phyloP scores from a whole-genome alignment of 129 eudicot species.

The Kitagawia praeruptora region DNA sequence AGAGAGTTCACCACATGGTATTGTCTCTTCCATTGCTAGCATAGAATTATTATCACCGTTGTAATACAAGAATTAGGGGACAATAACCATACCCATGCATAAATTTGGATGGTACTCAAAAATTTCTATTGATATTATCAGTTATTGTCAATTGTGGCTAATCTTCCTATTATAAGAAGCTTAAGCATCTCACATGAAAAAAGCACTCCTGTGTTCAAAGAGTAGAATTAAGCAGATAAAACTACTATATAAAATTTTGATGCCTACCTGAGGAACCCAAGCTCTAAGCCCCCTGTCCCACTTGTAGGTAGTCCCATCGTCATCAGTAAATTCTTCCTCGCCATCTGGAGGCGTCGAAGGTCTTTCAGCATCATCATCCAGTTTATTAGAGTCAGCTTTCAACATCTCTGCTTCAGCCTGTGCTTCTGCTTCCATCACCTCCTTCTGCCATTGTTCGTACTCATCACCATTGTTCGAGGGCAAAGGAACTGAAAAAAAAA shows the following conservation, averaged over 20 bases:
- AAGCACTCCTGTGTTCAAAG: neutral
- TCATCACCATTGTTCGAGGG: slow-evolving; percentile 53
- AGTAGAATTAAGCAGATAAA: neutral
- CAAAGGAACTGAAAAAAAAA: slow-evolving; percentile 34
- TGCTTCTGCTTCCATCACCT: slow-evolving; percentile 69
- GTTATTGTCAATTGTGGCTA: neutral
- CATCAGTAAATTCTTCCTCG: slow-evolving; percentile 89
- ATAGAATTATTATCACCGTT: neutral
- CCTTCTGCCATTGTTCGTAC: slow-evolving; percentile 78
- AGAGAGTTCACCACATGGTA: neutral
- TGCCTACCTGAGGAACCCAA: slow-evolving; percentile 96
- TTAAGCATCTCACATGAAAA: neutral
- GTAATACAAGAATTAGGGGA: neutral
- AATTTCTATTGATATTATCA: neutral
- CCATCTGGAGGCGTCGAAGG: slow-evolving; percentile 97
- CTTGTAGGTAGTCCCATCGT: slow-evolving; percentile 90
- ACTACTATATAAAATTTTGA: neutral
- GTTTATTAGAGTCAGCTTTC: slow-evolving; percentile 14
- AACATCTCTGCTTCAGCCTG: slow-evolving; percentile 34
- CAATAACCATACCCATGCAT: neutral
- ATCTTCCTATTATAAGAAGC: neutral
- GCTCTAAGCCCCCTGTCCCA: slow-evolving; percentile 79
- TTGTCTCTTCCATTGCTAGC: neutral
- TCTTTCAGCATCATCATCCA: slow-evolving; percentile 42
- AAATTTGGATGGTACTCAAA: neutral